phyloP scores from a whole-genome alignment of 805 yeast species.

The Saccharomycopsis oosterbeekiorum region DNA sequence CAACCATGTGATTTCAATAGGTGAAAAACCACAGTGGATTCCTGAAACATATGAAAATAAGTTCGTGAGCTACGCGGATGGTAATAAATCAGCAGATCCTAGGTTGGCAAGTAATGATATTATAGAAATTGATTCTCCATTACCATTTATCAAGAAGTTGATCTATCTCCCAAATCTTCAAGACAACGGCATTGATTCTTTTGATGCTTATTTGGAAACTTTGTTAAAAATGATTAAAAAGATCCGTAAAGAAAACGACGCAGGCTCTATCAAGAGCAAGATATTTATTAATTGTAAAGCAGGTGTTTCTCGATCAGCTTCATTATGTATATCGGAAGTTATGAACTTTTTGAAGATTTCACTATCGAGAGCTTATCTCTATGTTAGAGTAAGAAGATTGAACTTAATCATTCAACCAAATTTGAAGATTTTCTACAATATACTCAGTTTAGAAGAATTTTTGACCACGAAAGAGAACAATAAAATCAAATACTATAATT shows the following conservation, averaged over 20 bases:
- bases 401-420: constrained; percentile 94
- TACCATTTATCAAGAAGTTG: constrained; percentile 17
- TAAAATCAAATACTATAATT: constrained; percentile 12
- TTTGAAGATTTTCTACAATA: constrained; percentile 82
- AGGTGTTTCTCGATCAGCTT: constrained; percentile 92
- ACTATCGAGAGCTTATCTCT: constrained; percentile 72
- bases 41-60: constrained; percentile 18
- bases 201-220: constrained; percentile 31
- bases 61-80: constrained; percentile 9
- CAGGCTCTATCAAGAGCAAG: constrained; percentile 22
- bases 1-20: constrained; percentile 72
- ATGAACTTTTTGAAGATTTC: constrained; percentile 69
- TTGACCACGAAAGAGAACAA: constrained; percentile 18
- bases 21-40: constrained; percentile 69
- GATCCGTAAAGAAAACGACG: constrained; percentile 39
- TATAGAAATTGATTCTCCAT: constrained; percentile 16
- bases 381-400: constrained; percentile 80
- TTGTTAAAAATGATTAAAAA: constrained; percentile 13
- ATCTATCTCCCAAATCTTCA: constrained; percentile 65
- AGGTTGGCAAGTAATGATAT: constrained; percentile 10
- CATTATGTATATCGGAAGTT: constrained; percentile 92
- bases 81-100: constrained; percentile 3
- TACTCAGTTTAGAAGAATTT: constrained; percentile 41
- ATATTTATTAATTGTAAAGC: constrained; percentile 88
- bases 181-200: constrained; percentile 85